phyloP scores from a whole-genome alignment of 805 yeast genomes.

The Ogataea zsoltii region DNA sequence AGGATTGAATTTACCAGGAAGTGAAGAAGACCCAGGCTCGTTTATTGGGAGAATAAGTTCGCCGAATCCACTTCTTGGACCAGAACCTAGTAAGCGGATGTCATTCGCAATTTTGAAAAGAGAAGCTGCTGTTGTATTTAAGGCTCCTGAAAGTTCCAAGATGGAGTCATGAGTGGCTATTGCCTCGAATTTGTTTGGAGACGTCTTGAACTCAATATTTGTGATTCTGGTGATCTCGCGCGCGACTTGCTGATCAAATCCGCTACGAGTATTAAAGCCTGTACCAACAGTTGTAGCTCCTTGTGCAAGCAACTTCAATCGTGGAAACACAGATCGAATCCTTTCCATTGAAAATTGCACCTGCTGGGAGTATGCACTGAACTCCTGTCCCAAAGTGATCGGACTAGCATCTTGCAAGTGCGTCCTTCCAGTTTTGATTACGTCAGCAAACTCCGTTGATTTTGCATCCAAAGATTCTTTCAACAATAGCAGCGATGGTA shows the following conservation, averaged over 20 bases:
- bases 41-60: too few species aligned
- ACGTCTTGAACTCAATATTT: slow-evolving; percentile 45
- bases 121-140: slow-evolving; percentile 90
- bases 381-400: slow-evolving; percentile 94
- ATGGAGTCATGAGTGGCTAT: slow-evolving; percentile 97
- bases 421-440: slow-evolving; percentile 97
- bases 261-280: slow-evolving; percentile 67
- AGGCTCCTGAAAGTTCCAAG: slow-evolving; percentile 94
- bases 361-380: slow-evolving; percentile 93
- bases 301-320: slow-evolving; percentile 83
- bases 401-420: slow-evolving; percentile 98
- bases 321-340: slow-evolving; percentile 71
- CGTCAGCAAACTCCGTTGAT: slow-evolving; percentile 76
- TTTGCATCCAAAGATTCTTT: slow-evolving; percentile 26
- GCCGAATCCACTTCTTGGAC: slow-evolving; percentile 41
- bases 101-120: slow-evolving; percentile 95
- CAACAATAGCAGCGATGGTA: slow-evolving; percentile 55
- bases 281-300: slow-evolving; percentile 99
- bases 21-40: too few species aligned
- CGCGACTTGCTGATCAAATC: too few species aligned
- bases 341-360: slow-evolving; percentile 84
- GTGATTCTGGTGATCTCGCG: too few species aligned
- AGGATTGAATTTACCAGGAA: slow-evolving; percentile 77
- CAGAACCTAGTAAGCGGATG: slow-evolving; percentile 94
- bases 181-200: slow-evolving; percentile 98